Percentiles rank a stretch among this genome's conserved stretches.
Conservation (phyloP, 345 rosid genomes). For the Gossypium thurberi region DNA sequence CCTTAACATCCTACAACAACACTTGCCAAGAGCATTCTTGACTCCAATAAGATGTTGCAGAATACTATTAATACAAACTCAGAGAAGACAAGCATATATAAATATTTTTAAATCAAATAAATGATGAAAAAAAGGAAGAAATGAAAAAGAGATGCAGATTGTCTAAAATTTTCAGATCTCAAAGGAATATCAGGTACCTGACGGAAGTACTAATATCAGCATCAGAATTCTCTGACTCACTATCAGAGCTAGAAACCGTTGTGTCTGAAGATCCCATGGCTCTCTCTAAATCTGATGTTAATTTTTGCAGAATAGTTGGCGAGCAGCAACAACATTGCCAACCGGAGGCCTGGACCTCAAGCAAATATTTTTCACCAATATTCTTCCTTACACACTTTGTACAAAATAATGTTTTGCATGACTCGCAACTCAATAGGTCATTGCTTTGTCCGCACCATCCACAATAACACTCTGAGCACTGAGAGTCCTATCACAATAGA, state of each 20-base stretch:
- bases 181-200: constrained; percentile 37
- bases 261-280: constrained; percentile 47
- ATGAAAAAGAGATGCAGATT: not conserved
- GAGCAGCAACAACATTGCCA: constrained; percentile 88
- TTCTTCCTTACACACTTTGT: constrained; percentile 67
- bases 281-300: constrained; percentile 63
- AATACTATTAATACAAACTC: not conserved
- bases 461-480: constrained; percentile 66
- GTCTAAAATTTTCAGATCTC: not conserved
- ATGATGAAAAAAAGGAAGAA: not conserved
- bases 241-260: constrained; percentile 47
- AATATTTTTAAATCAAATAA: not conserved
- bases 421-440: constrained; percentile 70
- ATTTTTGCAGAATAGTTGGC: constrained; percentile 60
- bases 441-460: constrained; percentile 77
- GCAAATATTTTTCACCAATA: constrained; percentile 64
- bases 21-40: not conserved
- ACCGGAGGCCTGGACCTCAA: constrained; percentile 52
- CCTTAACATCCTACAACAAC: not conserved
- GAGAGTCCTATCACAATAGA: constrained; percentile 45
- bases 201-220: constrained; percentile 34
- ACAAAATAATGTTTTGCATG: constrained; percentile 73
- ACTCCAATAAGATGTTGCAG: not conserved
- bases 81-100: not conserved
- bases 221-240: constrained; percentile 66